phyloP scores from a whole-genome alignment of 1,284 basidiomycete genomes.

The Mycena citricolor region DNA sequence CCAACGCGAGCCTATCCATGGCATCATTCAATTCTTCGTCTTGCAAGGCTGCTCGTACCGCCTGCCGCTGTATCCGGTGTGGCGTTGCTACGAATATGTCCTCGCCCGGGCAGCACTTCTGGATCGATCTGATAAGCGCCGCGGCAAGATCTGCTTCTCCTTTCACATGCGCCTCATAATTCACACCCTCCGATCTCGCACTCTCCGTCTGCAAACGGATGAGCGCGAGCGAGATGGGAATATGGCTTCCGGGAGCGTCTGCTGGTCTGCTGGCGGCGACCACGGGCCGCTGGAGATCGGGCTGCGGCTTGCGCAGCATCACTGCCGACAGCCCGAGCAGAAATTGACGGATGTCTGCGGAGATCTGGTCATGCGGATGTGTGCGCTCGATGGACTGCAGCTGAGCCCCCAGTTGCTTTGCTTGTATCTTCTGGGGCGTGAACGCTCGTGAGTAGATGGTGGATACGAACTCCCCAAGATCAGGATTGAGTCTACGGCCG shows the following conservation, averaged over 20 bases:
- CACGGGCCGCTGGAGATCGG: slow-evolving; percentile 32
- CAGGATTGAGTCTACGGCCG: slow-evolving; percentile 49
- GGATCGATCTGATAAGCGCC: slow-evolving; percentile 38
- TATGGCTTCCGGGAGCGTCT: slow-evolving; percentile 26
- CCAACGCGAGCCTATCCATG: slow-evolving; percentile 5
- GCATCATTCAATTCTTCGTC: slow-evolving; percentile 20
- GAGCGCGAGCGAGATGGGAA: slow-evolving; percentile 42
- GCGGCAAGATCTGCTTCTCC: slow-evolving; percentile 48
- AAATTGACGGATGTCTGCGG: slow-evolving; percentile 32
- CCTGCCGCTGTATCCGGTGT: slow-evolving; percentile 48
- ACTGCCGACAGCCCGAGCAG: slow-evolving; percentile 39
- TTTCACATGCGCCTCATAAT: slow-evolving; percentile 45
- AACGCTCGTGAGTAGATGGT: slow-evolving; percentile 48
- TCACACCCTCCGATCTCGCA: slow-evolving; percentile 31
- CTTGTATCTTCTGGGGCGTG: slow-evolving; percentile 45
- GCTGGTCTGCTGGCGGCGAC: slow-evolving; percentile 4
- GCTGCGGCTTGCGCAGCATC: slow-evolving; percentile 40
- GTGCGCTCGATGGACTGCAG: slow-evolving; percentile 31
- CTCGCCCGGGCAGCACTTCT: slow-evolving; percentile 38
- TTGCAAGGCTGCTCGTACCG: slow-evolving; percentile 41
- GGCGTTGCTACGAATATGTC: slow-evolving; percentile 51
- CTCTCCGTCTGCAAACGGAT: slow-evolving; percentile 37
- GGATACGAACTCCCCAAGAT: slow-evolving; percentile 49
- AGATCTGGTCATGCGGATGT: slow-evolving; percentile 25
- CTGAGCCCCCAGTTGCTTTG: slow-evolving; percentile 37